A percentile compares a stretch with the other conserved stretches of the same genome.
phyloP scores from a whole-genome alignment of 768 basidiomycete genomes.

The Pleurotus sapidus region DNA sequence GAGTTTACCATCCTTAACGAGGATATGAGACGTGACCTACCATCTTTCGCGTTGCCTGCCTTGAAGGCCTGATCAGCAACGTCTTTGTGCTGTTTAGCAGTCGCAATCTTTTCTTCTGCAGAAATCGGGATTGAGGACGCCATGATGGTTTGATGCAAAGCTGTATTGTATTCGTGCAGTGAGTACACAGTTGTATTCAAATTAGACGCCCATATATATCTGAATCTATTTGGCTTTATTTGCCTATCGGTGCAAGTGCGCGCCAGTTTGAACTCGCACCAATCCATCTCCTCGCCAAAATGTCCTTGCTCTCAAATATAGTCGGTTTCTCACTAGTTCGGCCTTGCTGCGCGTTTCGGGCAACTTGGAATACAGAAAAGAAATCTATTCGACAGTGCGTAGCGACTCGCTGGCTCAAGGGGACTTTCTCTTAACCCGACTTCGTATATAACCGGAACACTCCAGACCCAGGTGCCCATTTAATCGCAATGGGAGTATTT shows the following conservation, averaged over 20 bases:
- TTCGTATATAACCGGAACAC: background rate
- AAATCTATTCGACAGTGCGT: conserved; percentile 78
- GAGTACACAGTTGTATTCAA: too few relatives aligned
- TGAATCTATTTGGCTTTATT: background rate
- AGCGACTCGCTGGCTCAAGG: background rate
- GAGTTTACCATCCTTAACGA: too few relatives aligned
- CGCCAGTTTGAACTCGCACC: background rate
- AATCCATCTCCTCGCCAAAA: conserved; percentile 20
- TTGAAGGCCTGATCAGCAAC: conserved; percentile 69
- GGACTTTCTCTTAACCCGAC: background rate
- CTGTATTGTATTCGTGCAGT: conserved; percentile 16
- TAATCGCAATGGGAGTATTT: conserved; percentile 65
- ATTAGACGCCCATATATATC: conserved; percentile 5
- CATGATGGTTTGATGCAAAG: conserved; percentile 8
- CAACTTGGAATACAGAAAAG: conserved; percentile 85
- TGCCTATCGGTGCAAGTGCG: background rate
- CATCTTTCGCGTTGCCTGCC: conserved; percentile 54
- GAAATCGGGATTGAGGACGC: conserved; percentile 10
- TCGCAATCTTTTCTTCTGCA: conserved; percentile 47
- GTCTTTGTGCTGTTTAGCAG: conserved; percentile 67
- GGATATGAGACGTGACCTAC: conserved; percentile 30
- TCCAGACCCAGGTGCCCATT: conserved; percentile 71
- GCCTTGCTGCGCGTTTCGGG: conserved; percentile 79
- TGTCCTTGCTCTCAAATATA: conserved; percentile 67
- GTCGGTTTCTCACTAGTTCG: conserved; percentile 79